A percentile compares a stretch with the other conserved stretches of the same genome.
phyloP scores from a whole-genome alignment of 352 stramenopile species.

The Salisapilia sapeloensis region DNA sequence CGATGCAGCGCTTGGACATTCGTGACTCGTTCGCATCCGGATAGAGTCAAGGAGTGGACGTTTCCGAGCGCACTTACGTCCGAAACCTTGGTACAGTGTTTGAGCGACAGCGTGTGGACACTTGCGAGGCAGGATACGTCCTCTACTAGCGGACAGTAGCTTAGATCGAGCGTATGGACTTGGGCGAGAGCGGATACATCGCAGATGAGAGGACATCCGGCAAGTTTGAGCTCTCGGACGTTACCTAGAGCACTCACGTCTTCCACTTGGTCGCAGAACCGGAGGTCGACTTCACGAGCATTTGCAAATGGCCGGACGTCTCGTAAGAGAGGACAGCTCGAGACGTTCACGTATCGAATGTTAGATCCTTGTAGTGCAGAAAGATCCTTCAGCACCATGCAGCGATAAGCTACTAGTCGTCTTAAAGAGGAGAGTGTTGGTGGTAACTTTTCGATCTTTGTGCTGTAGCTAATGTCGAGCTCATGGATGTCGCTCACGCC shows the following conservation, averaged over 20 bases:
- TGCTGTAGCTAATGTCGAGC: constrained; percentile 58
- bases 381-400: constrained; percentile 24
- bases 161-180: constrained; percentile 39
- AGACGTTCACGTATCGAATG: constrained; percentile 25
- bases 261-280: constrained; percentile 48
- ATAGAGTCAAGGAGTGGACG: constrained; percentile 40
- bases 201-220: constrained; percentile 20
- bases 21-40: constrained; percentile 20
- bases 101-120: constrained; percentile 42
- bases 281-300: constrained; percentile 27
- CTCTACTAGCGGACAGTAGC: constrained; percentile 33
- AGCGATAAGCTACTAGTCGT: constrained; percentile 31
- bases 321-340: constrained; percentile 24
- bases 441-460: constrained; percentile 10
- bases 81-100: constrained; percentile 23
- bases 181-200: constrained; percentile 26
- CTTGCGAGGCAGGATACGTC: constrained; percentile 21
- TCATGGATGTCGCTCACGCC: constrained; percentile 21
- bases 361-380: constrained; percentile 6
- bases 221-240: constrained; percentile 35
- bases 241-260: constrained; percentile 14
- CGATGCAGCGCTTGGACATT: constrained; percentile 22
- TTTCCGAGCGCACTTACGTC: constrained; percentile 25
- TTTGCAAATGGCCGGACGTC: constrained; percentile 20
- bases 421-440: neutral